Percentiles rank a stretch among this genome's conserved stretches.
Conservation (phyloP, 2,329 filamentous ascomycete genomes). For the Byssoonygena ceratinophila region DNA sequence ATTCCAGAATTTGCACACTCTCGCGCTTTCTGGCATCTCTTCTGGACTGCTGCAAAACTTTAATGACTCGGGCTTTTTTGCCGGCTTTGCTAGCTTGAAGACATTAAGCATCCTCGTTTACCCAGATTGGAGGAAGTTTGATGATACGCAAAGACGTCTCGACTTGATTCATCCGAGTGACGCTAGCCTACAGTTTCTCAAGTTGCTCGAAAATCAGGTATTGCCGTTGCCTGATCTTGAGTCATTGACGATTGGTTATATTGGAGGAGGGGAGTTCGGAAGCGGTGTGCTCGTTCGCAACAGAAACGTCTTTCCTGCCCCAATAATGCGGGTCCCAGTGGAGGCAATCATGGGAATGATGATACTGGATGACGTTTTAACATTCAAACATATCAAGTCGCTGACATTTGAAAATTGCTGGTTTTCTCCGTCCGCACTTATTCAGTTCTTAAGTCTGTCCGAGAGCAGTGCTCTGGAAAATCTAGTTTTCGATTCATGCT, state of each 20-base stretch:
- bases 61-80: constrained; percentile 52
- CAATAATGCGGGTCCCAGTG: constrained; percentile 21
- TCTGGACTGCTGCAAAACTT: constrained; percentile 50
- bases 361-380: constrained; percentile 33
- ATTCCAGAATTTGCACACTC: constrained; percentile 46
- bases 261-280: constrained; percentile 57
- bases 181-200: constrained; percentile 44
- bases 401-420: constrained; percentile 60
- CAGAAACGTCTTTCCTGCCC: constrained; percentile 52
- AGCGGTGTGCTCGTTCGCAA: constrained; percentile 53
- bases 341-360: constrained; percentile 3
- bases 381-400: constrained; percentile 47
- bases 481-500: constrained; percentile 54
- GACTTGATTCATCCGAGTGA: constrained; percentile 41
- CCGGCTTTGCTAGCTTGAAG: constrained; percentile 44
- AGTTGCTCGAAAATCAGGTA: constrained; percentile 44
- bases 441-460: constrained; percentile 43
- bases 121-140: constrained; percentile 52
- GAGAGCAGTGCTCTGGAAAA: constrained; percentile 40
- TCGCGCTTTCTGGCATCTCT: constrained; percentile 56
- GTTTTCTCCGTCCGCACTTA: constrained; percentile 50
- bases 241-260: constrained; percentile 55
- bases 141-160: constrained; percentile 41
- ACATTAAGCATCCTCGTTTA: constrained; percentile 51
- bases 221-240: constrained; percentile 43